These are phyloP conservation scores for Schrenkiella parvula DNA, from an alignment of 345 rosid genomes.

Conservation along the genomic window DNA sequence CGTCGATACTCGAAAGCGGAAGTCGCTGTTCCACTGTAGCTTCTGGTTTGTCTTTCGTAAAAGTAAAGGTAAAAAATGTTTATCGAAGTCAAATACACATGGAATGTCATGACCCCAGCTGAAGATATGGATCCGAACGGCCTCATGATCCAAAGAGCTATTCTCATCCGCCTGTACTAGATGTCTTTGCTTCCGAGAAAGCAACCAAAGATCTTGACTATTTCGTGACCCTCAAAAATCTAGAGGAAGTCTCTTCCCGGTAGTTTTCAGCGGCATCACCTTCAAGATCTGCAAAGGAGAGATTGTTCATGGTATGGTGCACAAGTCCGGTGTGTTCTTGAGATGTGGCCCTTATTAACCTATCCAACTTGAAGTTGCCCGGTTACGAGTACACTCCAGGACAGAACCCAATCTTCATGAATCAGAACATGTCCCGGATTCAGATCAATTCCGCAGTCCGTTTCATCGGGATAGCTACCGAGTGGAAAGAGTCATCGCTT, in stretches of 20 bases:
- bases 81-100: constrained; percentile 55
- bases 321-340: background rate
- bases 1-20: background rate
- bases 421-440: background rate
- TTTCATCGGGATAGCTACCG: background rate
- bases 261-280: constrained; percentile 54
- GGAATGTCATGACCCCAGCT: constrained; percentile 64
- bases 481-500: background rate
- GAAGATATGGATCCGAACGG: constrained; percentile 54
- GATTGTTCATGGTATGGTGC: constrained; percentile 43
- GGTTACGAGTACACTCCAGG: constrained; percentile 50
- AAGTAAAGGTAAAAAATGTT: constrained; percentile 39
- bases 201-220: constrained; percentile 73
- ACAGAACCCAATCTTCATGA: constrained; percentile 50
- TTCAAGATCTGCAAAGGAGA: constrained; percentile 79
- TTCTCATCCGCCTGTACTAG: constrained; percentile 50
- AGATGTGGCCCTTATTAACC: constrained; percentile 5
- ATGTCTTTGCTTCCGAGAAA: constrained; percentile 48
- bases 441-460: background rate
- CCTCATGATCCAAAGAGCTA: constrained; percentile 51
- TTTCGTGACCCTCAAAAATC: constrained; percentile 43
- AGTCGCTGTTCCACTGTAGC: background rate
- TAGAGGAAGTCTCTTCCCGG: constrained; percentile 61
- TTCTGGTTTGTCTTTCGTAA: background rate
- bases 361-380: constrained; percentile 48